Percentiles rank a stretch among this genome's conserved stretches.
phyloP scores from a whole-genome alignment of 257 asterid species.

The Phtheirospermum japonicum region DNA sequence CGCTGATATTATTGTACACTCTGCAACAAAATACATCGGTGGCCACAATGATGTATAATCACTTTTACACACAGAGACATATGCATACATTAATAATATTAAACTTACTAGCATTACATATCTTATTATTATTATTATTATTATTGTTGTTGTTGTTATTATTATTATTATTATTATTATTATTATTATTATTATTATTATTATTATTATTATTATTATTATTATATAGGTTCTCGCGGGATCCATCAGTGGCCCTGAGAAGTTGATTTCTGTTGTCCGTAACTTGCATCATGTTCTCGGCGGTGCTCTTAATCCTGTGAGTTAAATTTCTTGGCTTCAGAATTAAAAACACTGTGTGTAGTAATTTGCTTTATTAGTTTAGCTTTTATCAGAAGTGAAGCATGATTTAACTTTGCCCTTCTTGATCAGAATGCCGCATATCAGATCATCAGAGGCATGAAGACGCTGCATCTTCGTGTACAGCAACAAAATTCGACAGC shows the following conservation, averaged over 20 bases:
- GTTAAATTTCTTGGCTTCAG: slow-evolving; percentile 31
- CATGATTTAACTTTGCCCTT: slow-evolving; percentile 24
- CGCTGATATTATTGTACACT: slow-evolving; percentile 86
- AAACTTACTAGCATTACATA: slow-evolving; percentile 6
- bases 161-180: neutral
- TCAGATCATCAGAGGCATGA: slow-evolving; percentile 94
- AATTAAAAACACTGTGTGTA: neutral
- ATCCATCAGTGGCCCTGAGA: slow-evolving; percentile 81
- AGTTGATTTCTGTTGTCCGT: slow-evolving; percentile 64
- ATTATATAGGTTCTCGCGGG: slow-evolving; percentile 78
- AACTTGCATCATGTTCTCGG: slow-evolving; percentile 88
- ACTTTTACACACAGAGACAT: neutral
- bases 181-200: neutral
- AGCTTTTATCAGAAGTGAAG: neutral
- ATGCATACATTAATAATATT: neutral
- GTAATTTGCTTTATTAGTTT: neutral
- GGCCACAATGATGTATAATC: slow-evolving; percentile 88
- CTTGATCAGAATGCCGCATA: slow-evolving; percentile 79
- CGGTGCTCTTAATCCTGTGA: slow-evolving; percentile 86
- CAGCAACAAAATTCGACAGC: slow-evolving; percentile 96
- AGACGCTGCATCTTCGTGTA: slow-evolving; percentile 96
- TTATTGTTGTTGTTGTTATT: no score
- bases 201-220: slow-evolving; percentile 12
- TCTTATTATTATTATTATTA: slow-evolving; percentile 2
- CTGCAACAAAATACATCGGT: slow-evolving; percentile 82